Percentiles rank a stretch among this genome's conserved stretches.
phyloP scores from a whole-genome alignment of 139 green algal species.

The Axilococcus clingmanii region DNA sequence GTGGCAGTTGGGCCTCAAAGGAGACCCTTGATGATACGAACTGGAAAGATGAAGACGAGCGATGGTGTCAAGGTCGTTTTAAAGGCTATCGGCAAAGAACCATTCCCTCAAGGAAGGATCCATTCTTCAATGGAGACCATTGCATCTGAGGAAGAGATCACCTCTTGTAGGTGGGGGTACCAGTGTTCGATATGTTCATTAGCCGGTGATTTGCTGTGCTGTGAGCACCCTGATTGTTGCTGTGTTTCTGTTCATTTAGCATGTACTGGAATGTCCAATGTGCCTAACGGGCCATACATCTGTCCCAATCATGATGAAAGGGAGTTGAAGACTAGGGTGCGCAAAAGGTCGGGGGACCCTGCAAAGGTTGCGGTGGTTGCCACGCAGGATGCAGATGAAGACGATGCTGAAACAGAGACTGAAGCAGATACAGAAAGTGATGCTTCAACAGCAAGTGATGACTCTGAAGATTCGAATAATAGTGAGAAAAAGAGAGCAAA shows the following conservation, averaged over 20 bases:
- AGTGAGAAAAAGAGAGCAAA: too few species aligned
- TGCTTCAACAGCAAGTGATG: too few species aligned
- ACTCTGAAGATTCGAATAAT: too few species aligned
- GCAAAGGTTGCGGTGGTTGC: conserved; percentile 3
- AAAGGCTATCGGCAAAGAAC: conserved; percentile 25
- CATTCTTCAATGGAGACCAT: conserved; percentile 7
- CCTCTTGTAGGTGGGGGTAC: conserved; percentile 28
- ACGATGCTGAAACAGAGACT: not conserved
- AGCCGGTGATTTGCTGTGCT: conserved; percentile 35
- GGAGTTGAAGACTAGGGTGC: conserved; percentile 23
- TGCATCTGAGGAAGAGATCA: conserved; percentile 15
- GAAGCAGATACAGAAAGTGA: too few species aligned
- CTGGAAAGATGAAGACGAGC: conserved; percentile 26
- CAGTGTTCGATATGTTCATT: conserved; percentile 24
- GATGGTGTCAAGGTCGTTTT: conserved; percentile 18
- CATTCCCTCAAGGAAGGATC: conserved; percentile 14
- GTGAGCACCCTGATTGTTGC: conserved; percentile 28
- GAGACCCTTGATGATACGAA: conserved; percentile 36
- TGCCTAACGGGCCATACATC: conserved; percentile 15
- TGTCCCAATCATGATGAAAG: conserved; percentile 27
- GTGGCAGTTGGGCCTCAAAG: not conserved
- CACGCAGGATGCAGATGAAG: not conserved
- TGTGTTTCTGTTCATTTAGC: conserved; percentile 20
- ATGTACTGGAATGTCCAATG: conserved; percentile 21
- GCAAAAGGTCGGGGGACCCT: conserved; percentile 8